These are phyloP conservation scores for Gonapodya prolifera DNA, from an alignment of 192 early-diverging fungal genomes.

Conservation along the genomic window DNA sequence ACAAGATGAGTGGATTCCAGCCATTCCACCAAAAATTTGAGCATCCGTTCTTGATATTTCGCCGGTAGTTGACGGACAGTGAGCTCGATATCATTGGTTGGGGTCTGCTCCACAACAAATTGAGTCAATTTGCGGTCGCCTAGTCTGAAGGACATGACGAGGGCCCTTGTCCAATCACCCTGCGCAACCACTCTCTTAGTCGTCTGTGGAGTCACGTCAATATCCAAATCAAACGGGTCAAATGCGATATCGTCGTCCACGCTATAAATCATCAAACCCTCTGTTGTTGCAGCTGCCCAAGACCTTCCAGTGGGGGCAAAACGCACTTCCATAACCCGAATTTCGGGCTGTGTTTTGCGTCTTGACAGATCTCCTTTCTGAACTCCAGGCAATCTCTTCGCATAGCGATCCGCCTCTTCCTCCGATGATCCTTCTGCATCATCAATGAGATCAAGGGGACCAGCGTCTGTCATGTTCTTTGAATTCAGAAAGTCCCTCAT, in stretches of 20 bases:
- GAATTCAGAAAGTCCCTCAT: constrained; percentile 81
- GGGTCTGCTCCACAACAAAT: constrained; percentile 66
- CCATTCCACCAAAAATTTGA: constrained; percentile 66
- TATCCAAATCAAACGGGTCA: constrained; percentile 97
- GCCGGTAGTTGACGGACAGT: constrained; percentile 69
- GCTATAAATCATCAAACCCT: constrained; percentile 90
- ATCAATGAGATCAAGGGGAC: constrained; percentile 66
- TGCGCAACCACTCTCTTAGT: constrained; percentile 56
- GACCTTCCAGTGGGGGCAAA: constrained; percentile 91
- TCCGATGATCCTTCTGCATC: constrained; percentile 48
- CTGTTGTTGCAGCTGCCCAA: constrained; percentile 92
- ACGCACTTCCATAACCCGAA: constrained; percentile 68
- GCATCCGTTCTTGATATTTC: constrained; percentile 73
- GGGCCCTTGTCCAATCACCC: constrained; percentile 70
- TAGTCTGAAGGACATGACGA: constrained; percentile 88
- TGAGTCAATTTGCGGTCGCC: constrained; percentile 71
- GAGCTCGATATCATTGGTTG: constrained; percentile 57
- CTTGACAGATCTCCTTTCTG: constrained; percentile 68
- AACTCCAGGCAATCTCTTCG: constrained; percentile 78
- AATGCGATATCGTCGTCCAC: constrained; percentile 86
- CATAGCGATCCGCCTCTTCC: constrained; percentile 68
- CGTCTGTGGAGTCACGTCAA: constrained; percentile 85
- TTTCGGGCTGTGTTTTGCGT: constrained; percentile 63
- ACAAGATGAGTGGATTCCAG: constrained; percentile 72
- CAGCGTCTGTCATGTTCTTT: constrained; percentile 89